These are phyloP conservation scores for Saccharomyces uvarum DNA, from an alignment of 1,139 yeast genomes.

Conservation along the genomic window DNA sequence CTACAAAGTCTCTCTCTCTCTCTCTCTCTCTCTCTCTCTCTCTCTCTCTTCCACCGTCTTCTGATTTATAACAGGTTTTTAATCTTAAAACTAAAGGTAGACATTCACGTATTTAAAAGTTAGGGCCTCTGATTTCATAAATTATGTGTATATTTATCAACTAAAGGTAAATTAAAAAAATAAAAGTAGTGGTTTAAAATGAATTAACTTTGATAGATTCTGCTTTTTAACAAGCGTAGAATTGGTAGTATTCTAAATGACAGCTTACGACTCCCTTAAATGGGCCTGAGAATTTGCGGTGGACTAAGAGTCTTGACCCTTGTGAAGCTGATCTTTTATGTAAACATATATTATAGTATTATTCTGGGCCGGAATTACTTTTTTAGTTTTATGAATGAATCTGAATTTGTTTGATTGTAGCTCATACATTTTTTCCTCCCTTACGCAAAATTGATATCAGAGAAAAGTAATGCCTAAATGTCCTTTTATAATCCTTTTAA, in stretches of 20 bases:
- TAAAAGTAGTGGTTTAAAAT: background rate
- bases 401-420: background rate
- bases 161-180: background rate
- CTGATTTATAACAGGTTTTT: background rate
- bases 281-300: background rate
- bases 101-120: background rate
- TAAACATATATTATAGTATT: background rate
- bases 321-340: background rate
- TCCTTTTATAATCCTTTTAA: background rate
- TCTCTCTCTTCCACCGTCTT: background rate
- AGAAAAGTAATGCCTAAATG: background rate
- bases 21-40: slow-evolving; percentile 1
- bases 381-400: background rate
- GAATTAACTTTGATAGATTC: background rate
- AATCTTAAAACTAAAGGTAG: background rate
- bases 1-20: slow-evolving; percentile 1
- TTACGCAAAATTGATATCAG: background rate
- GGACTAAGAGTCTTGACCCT: background rate
- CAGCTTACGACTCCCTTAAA: background rate
- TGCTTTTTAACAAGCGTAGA: background rate
- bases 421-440: background rate
- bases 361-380: background rate
- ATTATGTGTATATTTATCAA: background rate
- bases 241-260: background rate
- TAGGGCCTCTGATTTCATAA: background rate